Evolutionary conservation across 2,329 filamentous ascomycete species (phyloP).

Genomic region (Lasiodiplodia sp.): DNA sequence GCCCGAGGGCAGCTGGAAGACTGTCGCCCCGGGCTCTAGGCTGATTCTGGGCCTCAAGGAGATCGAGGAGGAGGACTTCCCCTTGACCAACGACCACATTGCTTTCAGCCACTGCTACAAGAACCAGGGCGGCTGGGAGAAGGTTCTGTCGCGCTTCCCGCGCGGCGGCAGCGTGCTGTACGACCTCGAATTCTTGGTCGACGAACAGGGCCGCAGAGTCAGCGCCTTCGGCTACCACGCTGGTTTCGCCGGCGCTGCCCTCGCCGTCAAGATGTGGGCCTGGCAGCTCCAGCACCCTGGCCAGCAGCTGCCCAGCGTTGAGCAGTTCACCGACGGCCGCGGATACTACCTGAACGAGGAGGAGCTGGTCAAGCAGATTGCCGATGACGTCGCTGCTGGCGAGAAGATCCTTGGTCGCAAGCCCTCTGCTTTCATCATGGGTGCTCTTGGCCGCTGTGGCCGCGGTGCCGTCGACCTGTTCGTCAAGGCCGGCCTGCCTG

Average conservation of each 20-base stretch:
- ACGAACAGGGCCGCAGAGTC: constrained; percentile 74
- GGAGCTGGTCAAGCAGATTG: constrained; percentile 75
- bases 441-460: constrained; percentile 79
- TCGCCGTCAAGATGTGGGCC: constrained; percentile 73
- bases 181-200: constrained; percentile 86
- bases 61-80: constrained; percentile 48
- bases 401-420: constrained; percentile 70
- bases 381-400: constrained; percentile 72
- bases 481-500: constrained; percentile 74
- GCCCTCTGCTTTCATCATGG: constrained; percentile 83
- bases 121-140: constrained; percentile 67
- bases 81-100: constrained; percentile 50
- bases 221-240: constrained; percentile 70
- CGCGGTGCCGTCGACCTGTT: constrained; percentile 84
- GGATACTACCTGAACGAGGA: constrained; percentile 76
- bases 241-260: constrained; percentile 56
- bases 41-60: constrained; percentile 54
- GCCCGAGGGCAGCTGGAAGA: constrained; percentile 47
- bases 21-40: constrained; percentile 44
- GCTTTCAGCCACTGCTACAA: constrained; percentile 55
- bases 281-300: constrained; percentile 78
- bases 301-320: constrained; percentile 70
- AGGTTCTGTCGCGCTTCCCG: constrained; percentile 79
- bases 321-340: constrained; percentile 55
- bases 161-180: constrained; percentile 78